phyloP scores from a whole-genome alignment of 1,139 yeast species.

The Yamadazyma conglobata region DNA sequence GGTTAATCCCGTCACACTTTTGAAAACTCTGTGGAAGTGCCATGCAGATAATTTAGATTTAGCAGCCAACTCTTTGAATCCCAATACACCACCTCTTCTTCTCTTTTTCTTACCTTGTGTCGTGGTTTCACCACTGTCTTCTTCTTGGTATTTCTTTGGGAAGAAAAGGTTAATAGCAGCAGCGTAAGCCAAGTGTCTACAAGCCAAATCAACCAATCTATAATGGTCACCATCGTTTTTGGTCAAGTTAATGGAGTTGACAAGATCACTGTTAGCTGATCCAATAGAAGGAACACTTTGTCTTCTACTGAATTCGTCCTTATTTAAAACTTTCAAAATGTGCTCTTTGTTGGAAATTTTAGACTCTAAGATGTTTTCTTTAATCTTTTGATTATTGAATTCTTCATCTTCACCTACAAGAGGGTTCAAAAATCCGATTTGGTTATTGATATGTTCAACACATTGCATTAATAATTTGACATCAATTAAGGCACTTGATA shows the following conservation, averaged over 20 bases:
- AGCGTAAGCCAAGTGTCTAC: slow-evolving; percentile 80
- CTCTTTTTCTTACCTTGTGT: slow-evolving; percentile 46
- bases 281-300: slow-evolving; percentile 27
- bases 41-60: slow-evolving; percentile 85
- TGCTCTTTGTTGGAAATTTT: slow-evolving; percentile 28
- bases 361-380: slow-evolving; percentile 35
- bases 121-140: slow-evolving; percentile 7
- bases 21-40: slow-evolving; percentile 90
- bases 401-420: slow-evolving; percentile 47
- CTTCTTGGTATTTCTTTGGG: slow-evolving; percentile 15
- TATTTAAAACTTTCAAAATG: slow-evolving; percentile 22
- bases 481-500: slow-evolving; percentile 40
- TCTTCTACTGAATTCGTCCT: slow-evolving; percentile 17
- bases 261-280: slow-evolving; percentile 13
- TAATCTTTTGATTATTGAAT: slow-evolving; percentile 33
- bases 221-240: slow-evolving; percentile 68
- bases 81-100: slow-evolving; percentile 84
- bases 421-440: slow-evolving; percentile 57
- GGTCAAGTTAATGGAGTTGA: slow-evolving; percentile 26
- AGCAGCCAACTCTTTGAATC: slow-evolving; percentile 84
- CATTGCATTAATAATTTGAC: slow-evolving; percentile 53
- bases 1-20: slow-evolving; percentile 79
- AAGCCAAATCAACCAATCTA: slow-evolving; percentile 71
- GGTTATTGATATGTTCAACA: slow-evolving; percentile 54
- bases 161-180: slow-evolving; percentile 55